A percentile compares a stretch with the other conserved stretches of the same genome.
Evolutionary conservation across 2,329 filamentous ascomycete genomes (phyloP).

Genomic region (Colletotrichum caudatum): DNA sequence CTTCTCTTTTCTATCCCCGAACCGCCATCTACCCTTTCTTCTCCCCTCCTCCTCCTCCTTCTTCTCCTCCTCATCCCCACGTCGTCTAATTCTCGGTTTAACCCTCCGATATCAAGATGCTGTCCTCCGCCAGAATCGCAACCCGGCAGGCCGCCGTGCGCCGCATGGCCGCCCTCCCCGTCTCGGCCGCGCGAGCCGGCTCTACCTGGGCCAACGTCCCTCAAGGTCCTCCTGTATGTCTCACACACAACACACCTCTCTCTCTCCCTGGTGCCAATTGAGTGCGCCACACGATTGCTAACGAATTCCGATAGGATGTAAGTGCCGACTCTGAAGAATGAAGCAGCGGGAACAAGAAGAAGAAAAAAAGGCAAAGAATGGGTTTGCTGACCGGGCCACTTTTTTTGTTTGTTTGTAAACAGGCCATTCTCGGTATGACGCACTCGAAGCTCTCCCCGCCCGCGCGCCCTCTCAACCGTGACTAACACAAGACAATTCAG

Average conservation of each 20-base stretch:
- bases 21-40: background rate
- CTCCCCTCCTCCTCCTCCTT: background rate
- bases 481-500: slow-evolving; percentile 52
- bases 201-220: slow-evolving; percentile 93
- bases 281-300: slow-evolving; percentile 50
- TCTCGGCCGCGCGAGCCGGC: slow-evolving; percentile 57
- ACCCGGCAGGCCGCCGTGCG: slow-evolving; percentile 42
- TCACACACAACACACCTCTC: slow-evolving; percentile 11
- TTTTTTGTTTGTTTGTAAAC: slow-evolving; percentile 41
- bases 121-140: slow-evolving; percentile 42
- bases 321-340: slow-evolving; percentile 41
- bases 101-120: slow-evolving; percentile 31
- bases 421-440: slow-evolving; percentile 81
- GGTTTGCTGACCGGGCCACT: slow-evolving; percentile 44
- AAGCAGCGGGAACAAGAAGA: background rate
- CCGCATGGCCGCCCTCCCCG: slow-evolving; percentile 39
- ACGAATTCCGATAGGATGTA: slow-evolving; percentile 52
- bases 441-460: slow-evolving; percentile 28
- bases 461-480: slow-evolving; percentile 7
- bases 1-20: slow-evolving; percentile 7
- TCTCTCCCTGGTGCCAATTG: slow-evolving; percentile 22
- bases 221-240: slow-evolving; percentile 91
- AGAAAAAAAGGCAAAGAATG: background rate
- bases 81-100: background rate
- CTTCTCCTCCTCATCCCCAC: background rate